Base-by-base conservation (phyloP, 805 yeast genomes). In the Yarrowia sp. region DNA sequence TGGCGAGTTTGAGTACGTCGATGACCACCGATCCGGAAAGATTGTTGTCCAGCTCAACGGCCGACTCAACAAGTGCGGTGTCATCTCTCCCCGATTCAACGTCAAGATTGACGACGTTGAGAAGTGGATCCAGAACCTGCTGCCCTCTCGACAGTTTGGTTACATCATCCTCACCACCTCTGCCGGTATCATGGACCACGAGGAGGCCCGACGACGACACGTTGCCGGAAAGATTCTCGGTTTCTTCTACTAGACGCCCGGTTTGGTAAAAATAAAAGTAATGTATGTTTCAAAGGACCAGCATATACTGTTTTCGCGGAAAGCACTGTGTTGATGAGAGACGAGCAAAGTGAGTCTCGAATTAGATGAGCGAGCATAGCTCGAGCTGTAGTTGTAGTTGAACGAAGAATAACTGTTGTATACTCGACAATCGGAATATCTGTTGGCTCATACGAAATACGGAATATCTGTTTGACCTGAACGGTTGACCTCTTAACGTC, bases 131-230 rank as follows among this genome's bases (percentile, higher is more conserved):
- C 96, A 88, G 81, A 91, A 92, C 90, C 88, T 92, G 80, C 86
- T 92, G 79, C 98, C 98, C 81, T 96, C 98, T 73, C 91, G 98
- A 89, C 98, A 92, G 84, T 93, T 92, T 78, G 98, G 98, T 84
- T 92, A 82, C 88, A 92, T 92, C 78, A 90, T 92, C 82, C 87
- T 92, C 80, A 93, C 98, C 83, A 92, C 98, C 76, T 93, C 98
- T 76, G 97, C 98, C 76, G 98, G 98, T 85, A 92, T 92, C 77
- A 92, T 92, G 96, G 98, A 93, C 87, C 98, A 92, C 86, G 98
- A 93, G 86, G 98, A 92, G 86, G 98, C 98, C 78, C 90, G 96
- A 88, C 89, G 98, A 88, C 93, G 92, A 90, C 98, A 92, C 85
- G 98, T 92, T 75, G 91, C 97, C 75, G 98, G 98, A 83, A 92